These are phyloP conservation scores for Solanum chilense DNA, from an alignment of 257 asterid genomes.

Conservation along the genomic window DNA sequence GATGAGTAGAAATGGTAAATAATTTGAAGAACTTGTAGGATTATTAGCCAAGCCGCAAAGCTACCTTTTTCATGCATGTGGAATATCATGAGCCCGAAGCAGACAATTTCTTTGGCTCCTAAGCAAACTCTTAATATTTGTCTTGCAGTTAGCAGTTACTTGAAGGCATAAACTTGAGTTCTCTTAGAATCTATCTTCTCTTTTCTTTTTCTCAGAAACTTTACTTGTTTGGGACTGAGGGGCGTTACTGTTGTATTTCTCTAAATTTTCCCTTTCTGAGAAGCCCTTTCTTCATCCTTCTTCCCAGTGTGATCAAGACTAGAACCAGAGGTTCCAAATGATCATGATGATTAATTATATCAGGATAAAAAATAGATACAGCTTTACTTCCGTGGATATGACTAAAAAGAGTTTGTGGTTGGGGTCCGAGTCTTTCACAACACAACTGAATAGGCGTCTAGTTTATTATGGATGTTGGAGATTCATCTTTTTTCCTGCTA, in stretches of 20 bases:
- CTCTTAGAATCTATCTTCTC: background rate
- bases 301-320: background rate
- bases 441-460: background rate
- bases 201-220: background rate
- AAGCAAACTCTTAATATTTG: background rate
- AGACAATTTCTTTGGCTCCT: background rate
- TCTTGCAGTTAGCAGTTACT: background rate
- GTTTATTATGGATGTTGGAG: background rate
- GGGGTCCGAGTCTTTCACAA: background rate
- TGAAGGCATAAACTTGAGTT: background rate
- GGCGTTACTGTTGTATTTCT: background rate
- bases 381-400: background rate
- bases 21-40: background rate
- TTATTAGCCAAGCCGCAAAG: background rate
- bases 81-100: background rate
- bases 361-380: background rate
- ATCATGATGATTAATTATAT: background rate
- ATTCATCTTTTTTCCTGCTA: background rate
- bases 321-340: background rate
- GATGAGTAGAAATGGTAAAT: background rate
- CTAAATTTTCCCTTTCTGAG: background rate
- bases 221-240: background rate
- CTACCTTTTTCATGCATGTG: background rate
- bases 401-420: background rate
- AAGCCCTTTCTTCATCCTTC: background rate